Base-by-base conservation (phyloP, 257 asterid species). In the Przewalskia tangutica region DNA sequence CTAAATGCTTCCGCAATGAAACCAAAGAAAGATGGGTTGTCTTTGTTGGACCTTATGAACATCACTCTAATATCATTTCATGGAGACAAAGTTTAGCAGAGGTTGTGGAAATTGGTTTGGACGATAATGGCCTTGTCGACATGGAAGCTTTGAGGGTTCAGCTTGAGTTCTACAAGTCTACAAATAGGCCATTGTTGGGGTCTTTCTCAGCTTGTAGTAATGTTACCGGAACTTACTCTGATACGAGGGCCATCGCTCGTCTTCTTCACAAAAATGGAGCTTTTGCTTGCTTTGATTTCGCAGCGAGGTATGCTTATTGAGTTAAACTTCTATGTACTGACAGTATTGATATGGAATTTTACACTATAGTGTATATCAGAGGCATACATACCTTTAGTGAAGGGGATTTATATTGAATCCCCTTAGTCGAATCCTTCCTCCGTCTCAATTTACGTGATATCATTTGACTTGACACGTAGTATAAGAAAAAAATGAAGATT, bases 121-220 rank as follows among this genome's bases (percentile, higher is more conserved):
- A 90, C 79, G 79, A 13, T 2, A 64, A 9, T 0, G 93, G 93
- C 1, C 68, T 59, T 0, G 66, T 87, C 38, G 89, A 90, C 63
- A 86, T 86, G 88, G 89, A 81, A 18, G 82, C 67, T 4, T 34
- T 90, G 44, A 84, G 73, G 7, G n/a, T 23, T 18, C 83, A 85
- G 8, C 88, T 90, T 17, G 81, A 81, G 38, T 76, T 55, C 23
- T 87, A 85, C 10, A 85, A 58, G 67, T 18, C 73, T 1, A 63
- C 32, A 27, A 86, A 85, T 56, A 78, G 91, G 32, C 88, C 88
- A 0, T 79, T 90, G 7, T 83, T 90, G 2, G 92, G 91, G 3
- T 89, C 93, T 0, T 89, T 89, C 82, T 90, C 93, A 4, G 93
- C 92, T 40, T 90, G 92, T 63, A 90, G 92, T 79, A 90, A 90